Evolutionary conservation across 805 yeast species (phyloP), one percentile per base, ranked within the genome.

Genomic region (Monosporozyma yasuniensis): DNA sequence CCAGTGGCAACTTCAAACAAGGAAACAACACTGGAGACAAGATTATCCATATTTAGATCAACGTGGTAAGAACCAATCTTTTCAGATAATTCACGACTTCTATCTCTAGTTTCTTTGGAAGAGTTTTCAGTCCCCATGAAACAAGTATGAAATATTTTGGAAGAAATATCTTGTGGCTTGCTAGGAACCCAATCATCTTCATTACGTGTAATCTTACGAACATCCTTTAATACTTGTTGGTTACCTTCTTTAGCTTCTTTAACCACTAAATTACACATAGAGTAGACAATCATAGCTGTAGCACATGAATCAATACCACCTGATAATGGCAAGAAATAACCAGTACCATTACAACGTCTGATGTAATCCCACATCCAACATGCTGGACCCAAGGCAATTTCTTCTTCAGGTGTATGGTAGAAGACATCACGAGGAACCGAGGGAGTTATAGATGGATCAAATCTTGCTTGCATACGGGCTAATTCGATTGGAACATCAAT

Each of bases 311-410:
- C 99, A 55, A 93, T 91, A 46, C 99, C 99, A 18, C 99, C 99
- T 65, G 95, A 84, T 46, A 93, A 72, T 0, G 99, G 98, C 44
- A 93, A 72, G 68, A 93, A 95, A 65, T 76, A 93, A 0, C 99
- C 99, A 0, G 89, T 87, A 47, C 93, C 86, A 56, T 79, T 80
- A 57, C 95, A 87, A 55, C 99, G 78, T 65, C 99, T 79, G 51
- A 93, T 74, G 62, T 93, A 93, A 67, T 93, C 99, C 99, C 99
- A 93, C 55, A 93, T 68, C 99, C 99, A 93, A 66, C 99, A 93
- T 0, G 99, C 99, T 0, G 99, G 99, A 0, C 99, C 99, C 42
- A 87, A 72, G 0, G 98, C 97, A 56, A 93, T 91, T 67, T 93
- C 99, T 68, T 93, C 97, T 61, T 90, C 96, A 2, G 99, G 96